These are phyloP conservation scores for Porphyrellus cyaneotinctus DNA, from an alignment of 768 basidiomycete species.

Conservation along the genomic window DNA sequence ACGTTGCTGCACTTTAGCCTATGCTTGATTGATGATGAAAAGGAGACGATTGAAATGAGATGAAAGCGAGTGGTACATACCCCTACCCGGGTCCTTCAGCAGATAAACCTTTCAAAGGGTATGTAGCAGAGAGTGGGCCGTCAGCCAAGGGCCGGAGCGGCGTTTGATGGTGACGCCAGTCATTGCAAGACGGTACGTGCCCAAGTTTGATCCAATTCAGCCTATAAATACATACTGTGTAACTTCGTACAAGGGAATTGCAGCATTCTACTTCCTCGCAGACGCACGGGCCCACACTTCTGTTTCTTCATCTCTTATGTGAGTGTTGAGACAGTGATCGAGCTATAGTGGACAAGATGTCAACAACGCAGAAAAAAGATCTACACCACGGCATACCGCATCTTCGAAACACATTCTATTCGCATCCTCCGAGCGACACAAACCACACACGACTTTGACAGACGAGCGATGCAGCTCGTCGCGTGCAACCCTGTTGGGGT, in stretches of 20 bases:
- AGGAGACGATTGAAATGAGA: no score
- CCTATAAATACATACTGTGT: conserved; percentile 15
- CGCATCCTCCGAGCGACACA: background rate
- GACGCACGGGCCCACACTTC: conserved; percentile 5
- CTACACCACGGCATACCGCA: conserved; percentile 3
- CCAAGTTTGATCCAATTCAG: background rate
- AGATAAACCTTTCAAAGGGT: no score
- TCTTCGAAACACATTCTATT: background rate
- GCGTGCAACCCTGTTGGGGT: background rate
- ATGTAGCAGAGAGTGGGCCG: no score
- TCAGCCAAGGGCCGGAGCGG: no score
- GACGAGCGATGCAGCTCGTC: conserved; percentile 2
- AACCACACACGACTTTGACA: conserved; percentile 4
- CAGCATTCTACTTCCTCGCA: background rate
- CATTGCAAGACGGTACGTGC: no score
- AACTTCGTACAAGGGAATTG: background rate
- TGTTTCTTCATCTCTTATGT: background rate
- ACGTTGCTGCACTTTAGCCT: no score
- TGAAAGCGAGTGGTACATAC: no score
- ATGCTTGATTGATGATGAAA: no score
- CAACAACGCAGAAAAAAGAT: background rate
- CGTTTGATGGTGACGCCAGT: no score
- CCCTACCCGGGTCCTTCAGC: no score
- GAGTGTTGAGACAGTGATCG: conserved; percentile 3
- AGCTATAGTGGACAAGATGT: conserved; percentile 1